A percentile compares a stretch with the other conserved stretches of the same genome.
Conservation (phyloP, 495 filamentous ascomycete genomes). For the Hypoxylon subgilvum region DNA sequence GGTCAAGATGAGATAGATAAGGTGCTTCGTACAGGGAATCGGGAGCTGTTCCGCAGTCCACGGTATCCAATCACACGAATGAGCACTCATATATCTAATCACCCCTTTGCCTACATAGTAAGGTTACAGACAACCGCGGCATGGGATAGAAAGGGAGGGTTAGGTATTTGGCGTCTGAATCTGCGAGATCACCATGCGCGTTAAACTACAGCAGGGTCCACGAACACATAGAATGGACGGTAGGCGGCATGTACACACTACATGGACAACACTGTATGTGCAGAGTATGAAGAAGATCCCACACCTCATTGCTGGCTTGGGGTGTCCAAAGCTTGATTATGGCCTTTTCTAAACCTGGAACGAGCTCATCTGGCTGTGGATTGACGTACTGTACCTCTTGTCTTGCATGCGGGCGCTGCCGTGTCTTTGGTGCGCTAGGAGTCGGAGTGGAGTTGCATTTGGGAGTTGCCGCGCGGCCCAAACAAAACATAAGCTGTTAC, state of each 20-base stretch:
- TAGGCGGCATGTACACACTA: too few species aligned
- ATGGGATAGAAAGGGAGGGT: slow-evolving; percentile 1
- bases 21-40: not conserved
- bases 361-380: too few species aligned
- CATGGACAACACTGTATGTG: too few species aligned
- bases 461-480: slow-evolving; percentile 31
- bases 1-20: not conserved
- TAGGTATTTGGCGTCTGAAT: slow-evolving; percentile 5
- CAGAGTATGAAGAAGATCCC: too few species aligned
- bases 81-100: not conserved
- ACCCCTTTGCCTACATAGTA: slow-evolving; percentile 1
- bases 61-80: slow-evolving; percentile 6
- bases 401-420: slow-evolving; percentile 14
- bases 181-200: slow-evolving; percentile 16
- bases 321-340: slow-evolving; percentile 11
- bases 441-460: slow-evolving; percentile 14
- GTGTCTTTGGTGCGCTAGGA: slow-evolving; percentile 8
- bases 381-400: not conserved
- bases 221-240: too few species aligned
- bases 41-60: not conserved
- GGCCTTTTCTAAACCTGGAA: not conserved
- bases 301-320: not conserved
- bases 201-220: not conserved
- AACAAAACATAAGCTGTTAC: slow-evolving; percentile 2
- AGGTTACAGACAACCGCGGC: slow-evolving; percentile 8